Evolutionary conservation across 116 monocot species (phyloP).

Genomic region (Zostera marina): DNA sequence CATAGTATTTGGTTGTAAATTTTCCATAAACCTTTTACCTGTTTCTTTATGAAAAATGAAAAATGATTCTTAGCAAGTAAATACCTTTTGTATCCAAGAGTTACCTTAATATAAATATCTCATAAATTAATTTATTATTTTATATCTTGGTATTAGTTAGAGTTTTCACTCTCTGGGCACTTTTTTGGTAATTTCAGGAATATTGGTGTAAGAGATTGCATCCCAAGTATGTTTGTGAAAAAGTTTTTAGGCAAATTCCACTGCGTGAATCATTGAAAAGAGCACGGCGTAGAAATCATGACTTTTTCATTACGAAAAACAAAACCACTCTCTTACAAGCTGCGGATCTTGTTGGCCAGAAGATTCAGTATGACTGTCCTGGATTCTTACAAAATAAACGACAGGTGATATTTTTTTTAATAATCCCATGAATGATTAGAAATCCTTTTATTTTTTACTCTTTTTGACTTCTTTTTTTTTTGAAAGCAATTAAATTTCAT

Average conservation of each 20-base stretch:
- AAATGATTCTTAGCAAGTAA: no score
- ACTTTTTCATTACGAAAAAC: conserved; percentile 52
- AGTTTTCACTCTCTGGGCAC: not conserved
- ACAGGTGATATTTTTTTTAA: conserved; percentile 32
- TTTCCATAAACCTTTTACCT: no score
- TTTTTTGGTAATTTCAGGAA: conserved; percentile 34
- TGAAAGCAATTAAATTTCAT: no score
- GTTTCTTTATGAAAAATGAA: no score
- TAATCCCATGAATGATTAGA: not conserved
- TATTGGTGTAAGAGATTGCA: conserved; percentile 98
- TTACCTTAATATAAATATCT: no score
- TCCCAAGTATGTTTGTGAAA: conserved; percentile 88
- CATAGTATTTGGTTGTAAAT: no score
- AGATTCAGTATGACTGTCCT: conserved; percentile 74
- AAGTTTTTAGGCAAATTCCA: conserved; percentile 76
- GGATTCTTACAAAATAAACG: conserved; percentile 86
- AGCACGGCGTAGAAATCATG: conserved; percentile 56
- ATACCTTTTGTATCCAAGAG: no score
- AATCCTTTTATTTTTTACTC: not conserved
- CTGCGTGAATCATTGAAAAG: conserved; percentile 56
- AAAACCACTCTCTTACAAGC: conserved; percentile 50
- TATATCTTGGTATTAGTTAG: not conserved
- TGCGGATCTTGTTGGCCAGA: conserved; percentile 73
- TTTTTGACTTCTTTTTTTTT: no score
- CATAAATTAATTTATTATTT: no score